phyloP scores from a whole-genome alignment of 495 filamentous ascomycete genomes.

The Tricharina praecox region DNA sequence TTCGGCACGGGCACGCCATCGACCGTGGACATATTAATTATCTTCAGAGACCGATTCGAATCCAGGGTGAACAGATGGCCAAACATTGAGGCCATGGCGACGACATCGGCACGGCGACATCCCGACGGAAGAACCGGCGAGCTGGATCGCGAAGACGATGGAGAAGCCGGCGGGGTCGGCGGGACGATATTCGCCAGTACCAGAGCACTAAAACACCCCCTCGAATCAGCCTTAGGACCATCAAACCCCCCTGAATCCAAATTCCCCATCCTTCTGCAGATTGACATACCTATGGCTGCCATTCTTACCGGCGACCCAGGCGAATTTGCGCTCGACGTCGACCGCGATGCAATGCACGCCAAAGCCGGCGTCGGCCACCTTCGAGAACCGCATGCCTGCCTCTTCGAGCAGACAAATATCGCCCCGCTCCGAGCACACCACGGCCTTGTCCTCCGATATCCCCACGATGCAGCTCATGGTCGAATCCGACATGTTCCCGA shows the following conservation, averaged over 20 bases:
- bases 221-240: too few relatives aligned
- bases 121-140: conserved; percentile 24
- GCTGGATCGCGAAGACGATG: conserved; percentile 24
- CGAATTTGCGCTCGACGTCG: conserved; percentile 33
- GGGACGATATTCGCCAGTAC: conserved; percentile 27
- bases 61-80: conserved; percentile 62
- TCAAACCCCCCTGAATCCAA: too few relatives aligned
- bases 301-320: conserved; percentile 40
- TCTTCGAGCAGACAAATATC: conserved; percentile 72
- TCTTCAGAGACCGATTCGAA: conserved; percentile 49
- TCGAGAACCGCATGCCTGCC: conserved; percentile 45
- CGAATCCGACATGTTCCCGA: conserved; percentile 59
- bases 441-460: conserved; percentile 50
- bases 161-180: conserved; percentile 25
- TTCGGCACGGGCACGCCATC: conserved; percentile 26
- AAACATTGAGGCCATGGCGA: conserved; percentile 53
- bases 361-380: conserved; percentile 46
- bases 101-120: conserved; percentile 27
- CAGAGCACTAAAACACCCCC: conserved; percentile 24
- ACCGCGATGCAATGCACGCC: conserved; percentile 44
- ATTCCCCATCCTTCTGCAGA: too few relatives aligned
- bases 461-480: conserved; percentile 66
- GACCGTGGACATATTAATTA: conserved; percentile 33
- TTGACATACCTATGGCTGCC: conserved; percentile 24
- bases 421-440: conserved; percentile 55